phyloP scores from a whole-genome alignment of 768 basidiomycete genomes.

The Boletus coccyginus region DNA sequence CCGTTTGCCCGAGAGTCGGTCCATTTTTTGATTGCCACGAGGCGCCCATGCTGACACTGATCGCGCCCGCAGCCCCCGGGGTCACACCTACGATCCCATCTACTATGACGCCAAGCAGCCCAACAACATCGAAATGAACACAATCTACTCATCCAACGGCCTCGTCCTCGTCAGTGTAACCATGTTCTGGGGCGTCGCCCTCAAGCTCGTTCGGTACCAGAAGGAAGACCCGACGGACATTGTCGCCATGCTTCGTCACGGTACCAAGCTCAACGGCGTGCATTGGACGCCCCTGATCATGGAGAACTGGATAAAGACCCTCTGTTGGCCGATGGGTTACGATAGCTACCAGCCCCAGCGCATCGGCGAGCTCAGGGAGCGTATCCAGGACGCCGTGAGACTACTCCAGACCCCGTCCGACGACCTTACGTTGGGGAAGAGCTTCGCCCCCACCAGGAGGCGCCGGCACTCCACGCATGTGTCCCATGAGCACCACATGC shows the following conservation, averaged over 20 bases:
- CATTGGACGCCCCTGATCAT: slow-evolving; percentile 55
- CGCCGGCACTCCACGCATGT: slow-evolving; percentile 14
- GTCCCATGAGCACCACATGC: background rate
- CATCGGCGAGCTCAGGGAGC: slow-evolving; percentile 43
- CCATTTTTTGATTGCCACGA: background rate
- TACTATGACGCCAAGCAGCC: slow-evolving; percentile 49
- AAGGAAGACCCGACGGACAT: slow-evolving; percentile 65
- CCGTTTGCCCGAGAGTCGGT: slow-evolving; percentile 63
- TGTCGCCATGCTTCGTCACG: slow-evolving; percentile 63
- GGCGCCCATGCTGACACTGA: slow-evolving; percentile 5
- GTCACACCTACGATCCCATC: slow-evolving; percentile 55
- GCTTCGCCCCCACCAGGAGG: background rate
- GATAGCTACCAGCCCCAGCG: slow-evolving; percentile 42
- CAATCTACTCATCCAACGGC: slow-evolving; percentile 55
- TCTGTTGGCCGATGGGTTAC: slow-evolving; percentile 69
- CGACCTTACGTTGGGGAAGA: slow-evolving; percentile 6
- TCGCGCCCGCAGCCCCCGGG: slow-evolving; percentile 14
- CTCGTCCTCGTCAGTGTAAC: slow-evolving; percentile 59
- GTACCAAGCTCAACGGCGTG: slow-evolving; percentile 47
- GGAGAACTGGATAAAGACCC: slow-evolving; percentile 53
- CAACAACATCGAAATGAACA: slow-evolving; percentile 52
- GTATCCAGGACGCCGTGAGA: slow-evolving; percentile 54
- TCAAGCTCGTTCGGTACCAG: slow-evolving; percentile 68
- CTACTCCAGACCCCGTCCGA: slow-evolving; percentile 20
- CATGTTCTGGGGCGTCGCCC: slow-evolving; percentile 69